A percentile compares a stretch with the other conserved stretches of the same genome.
Evolutionary conservation across 2,329 filamentous ascomycete species (phyloP).

Genomic region (Anthostomella pinea): DNA sequence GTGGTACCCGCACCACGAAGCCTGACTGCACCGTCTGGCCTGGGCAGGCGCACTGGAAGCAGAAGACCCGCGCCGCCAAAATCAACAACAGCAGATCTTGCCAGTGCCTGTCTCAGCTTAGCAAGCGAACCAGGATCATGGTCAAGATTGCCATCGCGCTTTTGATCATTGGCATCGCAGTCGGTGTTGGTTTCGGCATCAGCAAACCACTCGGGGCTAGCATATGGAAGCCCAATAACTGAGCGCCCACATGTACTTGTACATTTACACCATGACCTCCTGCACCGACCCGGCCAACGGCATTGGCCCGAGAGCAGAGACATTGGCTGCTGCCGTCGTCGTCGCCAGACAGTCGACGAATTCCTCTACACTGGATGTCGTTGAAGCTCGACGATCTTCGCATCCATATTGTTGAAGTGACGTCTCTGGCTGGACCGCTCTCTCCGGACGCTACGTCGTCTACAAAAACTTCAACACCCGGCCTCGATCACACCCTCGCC

Average conservation of each 20-base stretch:
- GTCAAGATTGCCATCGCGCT: conserved; percentile 53
- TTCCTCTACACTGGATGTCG: no score
- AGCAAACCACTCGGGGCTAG: conserved; percentile 59
- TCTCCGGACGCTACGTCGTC: no score
- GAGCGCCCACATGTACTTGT: conserved; percentile 3
- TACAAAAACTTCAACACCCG: no score
- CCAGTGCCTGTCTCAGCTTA: conserved; percentile 51
- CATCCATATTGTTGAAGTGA: no score
- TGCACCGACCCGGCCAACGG: no score
- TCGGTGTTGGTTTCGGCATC: conserved; percentile 57
- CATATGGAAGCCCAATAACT: conserved; percentile 48
- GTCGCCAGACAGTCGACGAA: no score
- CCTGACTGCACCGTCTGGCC: conserved; percentile 59
- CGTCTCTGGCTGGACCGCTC: no score
- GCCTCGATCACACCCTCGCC: conserved; percentile 4
- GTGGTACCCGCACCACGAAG: conserved; percentile 35
- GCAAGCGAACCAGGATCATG: conserved; percentile 52
- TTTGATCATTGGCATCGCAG: conserved; percentile 51
- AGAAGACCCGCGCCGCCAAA: conserved; percentile 56
- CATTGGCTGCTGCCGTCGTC: no score
- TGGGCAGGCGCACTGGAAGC: conserved; percentile 57
- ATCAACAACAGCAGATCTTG: conserved; percentile 47
- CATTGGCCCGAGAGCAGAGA: no score
- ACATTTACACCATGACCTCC: not conserved
- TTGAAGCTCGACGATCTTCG: not conserved